A percentile compares a stretch with the other conserved stretches of the same genome.
Conservation (phyloP, 352 stramenopile genomes). For the Phytophthora agathidicida region DNA sequence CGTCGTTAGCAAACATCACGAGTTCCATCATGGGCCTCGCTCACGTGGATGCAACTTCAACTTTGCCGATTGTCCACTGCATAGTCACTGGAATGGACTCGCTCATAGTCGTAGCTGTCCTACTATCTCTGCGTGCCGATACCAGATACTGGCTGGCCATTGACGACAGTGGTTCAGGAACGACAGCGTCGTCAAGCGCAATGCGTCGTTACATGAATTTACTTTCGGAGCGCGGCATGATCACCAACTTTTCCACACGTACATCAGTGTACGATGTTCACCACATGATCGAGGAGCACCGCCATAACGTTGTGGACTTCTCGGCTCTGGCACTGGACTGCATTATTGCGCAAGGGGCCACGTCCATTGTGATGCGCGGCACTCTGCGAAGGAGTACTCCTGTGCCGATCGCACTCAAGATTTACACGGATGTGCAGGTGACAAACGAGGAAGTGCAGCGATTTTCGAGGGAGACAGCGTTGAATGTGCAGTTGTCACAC, state of each 20-base stretch:
- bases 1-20: conserved; percentile 47
- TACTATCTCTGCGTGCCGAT: conserved; percentile 81
- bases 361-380: conserved; percentile 85
- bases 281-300: conserved; percentile 87
- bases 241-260: conserved; percentile 88
- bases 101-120: conserved; percentile 68
- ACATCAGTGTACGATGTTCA: conserved; percentile 91
- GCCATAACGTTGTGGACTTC: conserved; percentile 85
- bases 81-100: conserved; percentile 61
- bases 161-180: conserved; percentile 56
- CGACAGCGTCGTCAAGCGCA: conserved; percentile 44
- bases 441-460: conserved; percentile 83
- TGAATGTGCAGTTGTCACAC: conserved; percentile 84
- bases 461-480: conserved; percentile 81
- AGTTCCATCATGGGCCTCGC: conserved; percentile 58
- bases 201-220: conserved; percentile 80
- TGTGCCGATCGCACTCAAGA: conserved; percentile 80
- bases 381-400: conserved; percentile 49
- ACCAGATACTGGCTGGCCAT: conserved; percentile 88
- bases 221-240: conserved; percentile 82
- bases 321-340: conserved; percentile 73
- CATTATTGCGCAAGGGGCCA: conserved; percentile 81
- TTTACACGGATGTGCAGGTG: conserved; percentile 86
- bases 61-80: conserved; percentile 50
- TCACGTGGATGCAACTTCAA: conserved; percentile 25